Conservation (phyloP, 306 rosid genomes). For the Macrotyloma uniflorum region DNA sequence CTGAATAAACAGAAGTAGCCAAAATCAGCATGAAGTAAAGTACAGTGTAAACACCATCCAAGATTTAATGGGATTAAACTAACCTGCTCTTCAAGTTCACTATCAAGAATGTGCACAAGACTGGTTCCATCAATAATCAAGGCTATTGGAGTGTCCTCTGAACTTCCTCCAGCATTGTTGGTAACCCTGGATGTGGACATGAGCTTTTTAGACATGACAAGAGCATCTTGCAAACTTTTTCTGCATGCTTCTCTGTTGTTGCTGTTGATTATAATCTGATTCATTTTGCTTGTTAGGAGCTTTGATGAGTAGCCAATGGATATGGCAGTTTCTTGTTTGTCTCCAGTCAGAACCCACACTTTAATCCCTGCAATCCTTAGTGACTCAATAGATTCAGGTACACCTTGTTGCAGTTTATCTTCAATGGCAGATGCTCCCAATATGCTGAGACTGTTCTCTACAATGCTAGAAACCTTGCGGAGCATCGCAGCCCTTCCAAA, state of each 20-base stretch:
- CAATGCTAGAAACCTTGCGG: conserved; percentile 64
- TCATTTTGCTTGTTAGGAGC: conserved; percentile 81
- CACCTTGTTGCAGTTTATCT: conserved; percentile 92
- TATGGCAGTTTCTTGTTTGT: conserved; percentile 97
- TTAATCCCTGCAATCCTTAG: conserved; percentile 80
- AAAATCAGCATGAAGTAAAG: conserved; percentile 34
- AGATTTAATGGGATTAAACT: conserved; percentile 35
- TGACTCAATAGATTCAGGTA: conserved; percentile 89
- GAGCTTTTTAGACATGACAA: conserved; percentile 61
- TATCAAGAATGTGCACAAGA: conserved; percentile 91
- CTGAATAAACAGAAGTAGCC: conserved; percentile 50
- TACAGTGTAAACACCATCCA: neutral
- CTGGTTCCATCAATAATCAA: conserved; percentile 94
- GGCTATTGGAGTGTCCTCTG: conserved; percentile 54
- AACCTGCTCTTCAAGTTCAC: conserved; percentile 83
- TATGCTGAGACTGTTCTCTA: conserved; percentile 68
- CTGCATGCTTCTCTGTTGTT: conserved; percentile 69
- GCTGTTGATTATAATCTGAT: conserved; percentile 77
- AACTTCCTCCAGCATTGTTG: conserved; percentile 42
- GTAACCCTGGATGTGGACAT: conserved; percentile 34
- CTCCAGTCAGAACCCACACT: conserved; percentile 98
- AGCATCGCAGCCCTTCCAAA: conserved; percentile 81
- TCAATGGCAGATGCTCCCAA: conserved; percentile 96
- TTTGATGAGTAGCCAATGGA: conserved; percentile 94
- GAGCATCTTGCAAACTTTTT: conserved; percentile 75